A percentile compares a stretch with the other conserved stretches of the same genome.
These are phyloP conservation scores for Platismatia glauca DNA, from an alignment of 495 filamentous ascomycete species.

Conservation along the genomic window DNA sequence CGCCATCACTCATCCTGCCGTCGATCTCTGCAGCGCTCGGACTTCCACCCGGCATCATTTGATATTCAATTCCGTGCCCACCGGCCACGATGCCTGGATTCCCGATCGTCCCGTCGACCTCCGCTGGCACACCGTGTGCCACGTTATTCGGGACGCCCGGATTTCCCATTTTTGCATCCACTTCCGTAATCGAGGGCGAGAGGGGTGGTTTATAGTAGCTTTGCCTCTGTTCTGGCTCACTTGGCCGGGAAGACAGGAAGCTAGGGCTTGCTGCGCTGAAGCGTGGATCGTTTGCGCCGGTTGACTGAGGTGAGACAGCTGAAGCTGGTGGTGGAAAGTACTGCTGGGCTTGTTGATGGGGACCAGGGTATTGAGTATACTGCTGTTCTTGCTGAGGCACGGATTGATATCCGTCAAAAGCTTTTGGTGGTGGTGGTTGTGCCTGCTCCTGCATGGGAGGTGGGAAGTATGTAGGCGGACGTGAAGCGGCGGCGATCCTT, in stretches of 20 bases:
- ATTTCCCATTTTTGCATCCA: constrained; percentile 12
- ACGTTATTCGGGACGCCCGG: neutral
- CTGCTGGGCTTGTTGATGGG: neutral
- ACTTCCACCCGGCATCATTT: constrained; percentile 6
- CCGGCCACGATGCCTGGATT: constrained; percentile 5
- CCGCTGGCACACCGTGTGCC: constrained; percentile 3
- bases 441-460: constrained; percentile 9
- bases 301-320: constrained; percentile 1
- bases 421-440: constrained; percentile 11
- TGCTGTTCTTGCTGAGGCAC: constrained; percentile 18
- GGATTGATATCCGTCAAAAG: constrained; percentile 13
- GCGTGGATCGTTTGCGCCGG: constrained; percentile 3
- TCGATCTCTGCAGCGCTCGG: constrained; percentile 1
- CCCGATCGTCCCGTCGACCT: constrained; percentile 16
- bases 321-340: neutral
- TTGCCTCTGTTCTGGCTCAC: neutral
- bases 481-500: constrained; percentile 5
- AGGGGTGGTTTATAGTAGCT: constrained; percentile 6
- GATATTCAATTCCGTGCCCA: neutral
- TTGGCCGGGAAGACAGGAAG: constrained; percentile 4
- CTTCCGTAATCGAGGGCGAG: constrained; percentile 13
- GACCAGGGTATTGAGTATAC: neutral
- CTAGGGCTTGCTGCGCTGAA: neutral
- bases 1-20: neutral
- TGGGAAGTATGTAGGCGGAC: constrained; percentile 8